Percentiles rank a stretch among this genome's conserved stretches.
These are phyloP conservation scores for Verruconis gallopava DNA, from an alignment of 2,329 filamentous ascomycete species.

Conservation along the genomic window DNA sequence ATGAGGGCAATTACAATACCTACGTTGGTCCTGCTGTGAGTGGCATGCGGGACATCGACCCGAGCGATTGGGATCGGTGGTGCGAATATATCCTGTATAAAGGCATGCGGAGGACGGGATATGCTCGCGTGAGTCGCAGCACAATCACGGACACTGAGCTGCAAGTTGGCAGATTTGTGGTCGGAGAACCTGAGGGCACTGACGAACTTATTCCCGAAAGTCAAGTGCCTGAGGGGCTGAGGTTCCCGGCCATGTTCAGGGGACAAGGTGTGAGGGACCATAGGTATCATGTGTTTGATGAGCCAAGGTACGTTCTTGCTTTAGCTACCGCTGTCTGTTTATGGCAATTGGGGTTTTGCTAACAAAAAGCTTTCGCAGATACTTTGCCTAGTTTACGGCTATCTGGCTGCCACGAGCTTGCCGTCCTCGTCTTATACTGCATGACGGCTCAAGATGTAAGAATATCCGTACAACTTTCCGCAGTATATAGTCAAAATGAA, in stretches of 20 bases:
- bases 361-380: too few relatives aligned
- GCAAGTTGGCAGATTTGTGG: constrained; percentile 60
- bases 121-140: constrained; percentile 74
- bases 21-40: constrained; percentile 68
- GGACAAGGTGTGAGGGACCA: constrained; percentile 82
- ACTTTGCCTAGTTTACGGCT: too few relatives aligned
- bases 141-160: constrained; percentile 97
- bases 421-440: too few relatives aligned
- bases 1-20: constrained; percentile 90
- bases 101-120: constrained; percentile 69
- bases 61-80: constrained; percentile 90
- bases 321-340: too few relatives aligned
- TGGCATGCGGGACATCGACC: constrained; percentile 92
- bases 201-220: constrained; percentile 57
- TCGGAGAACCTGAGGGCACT: constrained; percentile 56
- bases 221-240: constrained; percentile 60
- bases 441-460: too few relatives aligned
- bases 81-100: constrained; percentile 99
- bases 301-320: constrained; percentile 62
- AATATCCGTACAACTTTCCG: too few relatives aligned
- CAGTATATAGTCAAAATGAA: too few relatives aligned
- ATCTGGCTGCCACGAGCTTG: too few relatives aligned
- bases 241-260: constrained; percentile 75
- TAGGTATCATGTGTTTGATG: constrained; percentile 87
- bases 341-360: too few relatives aligned